Percentiles rank a stretch among this genome's conserved stretches.
Conservation (phyloP, 2,329 filamentous ascomycete species). For the Westerdykella aurantiaca region DNA sequence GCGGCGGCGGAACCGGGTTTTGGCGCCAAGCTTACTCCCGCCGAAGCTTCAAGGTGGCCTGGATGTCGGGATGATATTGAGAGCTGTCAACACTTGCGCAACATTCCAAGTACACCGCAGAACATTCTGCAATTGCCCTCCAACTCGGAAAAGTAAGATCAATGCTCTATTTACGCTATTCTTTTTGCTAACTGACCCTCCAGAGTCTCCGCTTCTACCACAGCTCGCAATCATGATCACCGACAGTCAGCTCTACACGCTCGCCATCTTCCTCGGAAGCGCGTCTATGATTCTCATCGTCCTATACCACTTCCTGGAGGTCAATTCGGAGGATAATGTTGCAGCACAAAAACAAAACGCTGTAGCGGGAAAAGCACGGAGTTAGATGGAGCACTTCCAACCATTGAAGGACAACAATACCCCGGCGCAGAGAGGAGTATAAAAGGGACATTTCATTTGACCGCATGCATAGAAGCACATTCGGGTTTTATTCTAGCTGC, state of each 20-base stretch:
- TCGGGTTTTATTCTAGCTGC: too few relatives aligned
- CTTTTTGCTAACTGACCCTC: conserved; percentile 3
- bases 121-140: not conserved
- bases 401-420: too few relatives aligned
- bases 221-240: conserved; percentile 71
- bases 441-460: too few relatives aligned
- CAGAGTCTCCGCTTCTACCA: conserved; percentile 2
- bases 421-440: too few relatives aligned
- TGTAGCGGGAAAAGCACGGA: conserved; percentile 26
- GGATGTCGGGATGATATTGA: not conserved
- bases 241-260: conserved; percentile 81
- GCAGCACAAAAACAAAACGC: conserved; percentile 21
- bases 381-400: conserved; percentile 1
- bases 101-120: not conserved
- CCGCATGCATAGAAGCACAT: too few relatives aligned
- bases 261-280: conserved; percentile 89
- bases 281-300: conserved; percentile 89
- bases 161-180: not conserved
- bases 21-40: conserved; percentile 7
- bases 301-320: conserved; percentile 91
- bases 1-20: conserved; percentile 9
- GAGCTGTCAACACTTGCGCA: not conserved
- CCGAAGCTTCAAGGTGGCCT: conserved; percentile 15
- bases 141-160: not conserved
- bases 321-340: conserved; percentile 65